A percentile compares a stretch with the other conserved stretches of the same genome.
phyloP scores from a whole-genome alignment of 805 yeast genomes.

The Saccharomycopsis amapae region DNA sequence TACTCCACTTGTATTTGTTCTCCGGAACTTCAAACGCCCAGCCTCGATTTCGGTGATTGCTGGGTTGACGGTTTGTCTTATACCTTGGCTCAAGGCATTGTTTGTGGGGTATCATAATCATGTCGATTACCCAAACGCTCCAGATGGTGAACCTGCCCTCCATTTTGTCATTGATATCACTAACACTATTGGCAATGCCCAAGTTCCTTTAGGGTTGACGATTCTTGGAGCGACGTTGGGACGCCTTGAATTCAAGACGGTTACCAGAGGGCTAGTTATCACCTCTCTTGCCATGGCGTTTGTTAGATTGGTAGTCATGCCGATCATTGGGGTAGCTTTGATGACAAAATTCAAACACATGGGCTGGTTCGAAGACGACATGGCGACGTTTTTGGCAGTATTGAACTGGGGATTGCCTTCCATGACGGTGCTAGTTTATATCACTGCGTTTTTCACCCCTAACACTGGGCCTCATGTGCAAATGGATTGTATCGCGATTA shows the following conservation, averaged over 20 bases:
- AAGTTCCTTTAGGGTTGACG: constrained; percentile 83
- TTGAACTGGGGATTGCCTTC: constrained; percentile 79
- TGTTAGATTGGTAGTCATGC: constrained; percentile 61
- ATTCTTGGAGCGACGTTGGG: constrained; percentile 87
- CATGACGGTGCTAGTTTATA: constrained; percentile 81
- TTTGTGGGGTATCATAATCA: constrained; percentile 43
- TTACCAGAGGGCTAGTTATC: constrained; percentile 62
- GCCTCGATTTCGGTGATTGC: constrained; percentile 62
- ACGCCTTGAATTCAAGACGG: constrained; percentile 50
- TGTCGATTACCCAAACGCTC: constrained; percentile 57
- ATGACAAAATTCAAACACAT: constrained; percentile 62
- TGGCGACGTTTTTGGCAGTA: constrained; percentile 68
- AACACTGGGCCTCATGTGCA: constrained; percentile 40
- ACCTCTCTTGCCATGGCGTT: constrained; percentile 54
- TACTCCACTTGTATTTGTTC: no score
- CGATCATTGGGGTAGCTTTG: constrained; percentile 70
- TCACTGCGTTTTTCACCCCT: constrained; percentile 85
- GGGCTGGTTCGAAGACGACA: constrained; percentile 36
- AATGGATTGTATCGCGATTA: constrained; percentile 80
- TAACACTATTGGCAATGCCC: constrained; percentile 74
- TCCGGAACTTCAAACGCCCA: constrained; percentile 61
- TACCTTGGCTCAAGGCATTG: constrained; percentile 80
- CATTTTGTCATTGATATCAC: constrained; percentile 81
- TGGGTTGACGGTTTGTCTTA: constrained; percentile 64
- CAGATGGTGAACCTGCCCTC: constrained; percentile 79